Evolutionary conservation across 331 rosid species (phyloP), one percentile per base, ranked within the genome.

Genomic region (Saraca asoca): DNA sequence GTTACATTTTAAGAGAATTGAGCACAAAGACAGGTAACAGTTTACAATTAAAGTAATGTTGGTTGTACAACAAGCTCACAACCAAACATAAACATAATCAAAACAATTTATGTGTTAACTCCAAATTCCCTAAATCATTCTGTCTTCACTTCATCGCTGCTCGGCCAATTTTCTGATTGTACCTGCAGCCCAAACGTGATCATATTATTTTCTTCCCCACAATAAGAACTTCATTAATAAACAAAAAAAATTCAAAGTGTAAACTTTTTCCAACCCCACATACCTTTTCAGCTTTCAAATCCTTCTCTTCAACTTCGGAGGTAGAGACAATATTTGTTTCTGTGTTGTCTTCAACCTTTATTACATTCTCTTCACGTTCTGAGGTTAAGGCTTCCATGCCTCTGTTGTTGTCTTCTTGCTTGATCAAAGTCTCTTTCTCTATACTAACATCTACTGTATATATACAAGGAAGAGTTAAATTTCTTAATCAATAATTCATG

Each of bases 221-320:
- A 45, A 12, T 5, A 12, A 41, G 4, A 5, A 45, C 17, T 9
- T 10, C 45, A 35, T 17, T 24, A 24, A 24, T 3, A 3, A 24
- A 24, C n/a, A n/a, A n/a, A 24, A 24, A 24, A 1, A 3, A 24
- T 24, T 24, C 31, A 55, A 56, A 19, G 15, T 45, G 55, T 18
- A 1, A 44, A 12, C 13, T 9, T 14, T 3, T 3, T 34, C 29
- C 9, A 49, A 50, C 8, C 50, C 3, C 35, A 48, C 10, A 9
- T 72, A 64, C 62, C 69, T 49, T 39, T 43, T 74, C 59, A 44
- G 19, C 45, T 24, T 80, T 74, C 43, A 34, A 48, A 42, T 49
- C 66, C 64, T 75, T 72, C 39, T 48, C 66, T 70, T 77, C 81
- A 34, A 50, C 57, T 66, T 59, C 66, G 15, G 85, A 37, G 39